A percentile compares a stretch with the other conserved stretches of the same genome.
Conservation (phyloP, 2,329 filamentous ascomycete species). For the Calonectria henricotiae region DNA sequence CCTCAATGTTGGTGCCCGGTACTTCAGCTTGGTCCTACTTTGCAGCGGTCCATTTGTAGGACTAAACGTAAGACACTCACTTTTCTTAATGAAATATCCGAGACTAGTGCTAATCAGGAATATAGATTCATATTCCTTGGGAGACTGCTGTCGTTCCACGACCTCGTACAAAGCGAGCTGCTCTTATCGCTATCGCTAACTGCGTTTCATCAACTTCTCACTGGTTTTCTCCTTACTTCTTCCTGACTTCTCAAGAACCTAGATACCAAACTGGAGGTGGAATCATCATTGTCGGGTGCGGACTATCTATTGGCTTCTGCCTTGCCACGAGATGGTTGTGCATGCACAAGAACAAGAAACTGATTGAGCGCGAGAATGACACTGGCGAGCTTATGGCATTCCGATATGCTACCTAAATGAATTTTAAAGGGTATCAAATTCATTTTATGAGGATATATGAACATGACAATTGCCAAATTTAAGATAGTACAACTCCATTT, state of each 20-base stretch:
- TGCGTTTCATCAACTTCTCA: constrained; percentile 58
- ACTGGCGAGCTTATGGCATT: constrained; percentile 4
- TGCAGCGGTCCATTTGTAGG: constrained; percentile 59
- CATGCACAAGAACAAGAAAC: constrained; percentile 12
- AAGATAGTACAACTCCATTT: too few species aligned
- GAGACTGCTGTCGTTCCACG: constrained; percentile 60
- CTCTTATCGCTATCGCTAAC: constrained; percentile 61
- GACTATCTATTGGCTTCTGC: constrained; percentile 25
- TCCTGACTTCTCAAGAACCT: constrained; percentile 49
- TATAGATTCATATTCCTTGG: constrained; percentile 57
- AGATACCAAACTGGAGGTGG: constrained; percentile 51
- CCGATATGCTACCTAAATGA: constrained; percentile 1
- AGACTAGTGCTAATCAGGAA: background rate
- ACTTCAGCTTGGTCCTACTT: constrained; percentile 61
- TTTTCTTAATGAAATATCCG: background rate
- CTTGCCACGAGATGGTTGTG: constrained; percentile 7
- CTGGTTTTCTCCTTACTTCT: constrained; percentile 61
- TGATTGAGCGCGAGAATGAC: constrained; percentile 1
- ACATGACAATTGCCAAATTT: background rate
- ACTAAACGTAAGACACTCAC: constrained; percentile 48
- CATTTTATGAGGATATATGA: too few species aligned
- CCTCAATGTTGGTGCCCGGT: constrained; percentile 60
- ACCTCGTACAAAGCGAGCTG: constrained; percentile 59
- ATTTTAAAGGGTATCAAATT: too few species aligned
- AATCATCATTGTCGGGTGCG: constrained; percentile 47